A percentile compares a stretch with the other conserved stretches of the same genome.
Evolutionary conservation across 148 eudicot genomes (phyloP).

Genomic region (Rhododendron molle): DNA sequence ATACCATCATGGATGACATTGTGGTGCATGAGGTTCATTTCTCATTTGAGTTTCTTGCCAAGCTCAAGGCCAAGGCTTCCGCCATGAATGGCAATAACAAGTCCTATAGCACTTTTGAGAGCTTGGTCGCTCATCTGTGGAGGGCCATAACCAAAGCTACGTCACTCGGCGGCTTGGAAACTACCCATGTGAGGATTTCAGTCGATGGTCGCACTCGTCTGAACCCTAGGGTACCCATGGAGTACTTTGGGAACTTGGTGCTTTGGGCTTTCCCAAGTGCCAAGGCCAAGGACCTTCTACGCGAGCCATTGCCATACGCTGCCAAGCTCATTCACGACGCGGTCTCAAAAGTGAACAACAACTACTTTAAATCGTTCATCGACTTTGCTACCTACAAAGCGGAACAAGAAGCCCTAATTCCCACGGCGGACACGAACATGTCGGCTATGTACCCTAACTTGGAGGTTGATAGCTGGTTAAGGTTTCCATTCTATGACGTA

Average conservation of each 20-base stretch:
- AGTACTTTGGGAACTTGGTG: conserved; percentile 41
- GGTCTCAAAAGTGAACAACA: conserved; percentile 24
- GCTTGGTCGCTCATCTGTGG: conserved; percentile 47
- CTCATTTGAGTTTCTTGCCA: conserved; percentile 25
- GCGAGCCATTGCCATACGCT: conserved; percentile 20
- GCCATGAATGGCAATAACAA: conserved; percentile 15
- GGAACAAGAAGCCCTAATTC: conserved; percentile 21
- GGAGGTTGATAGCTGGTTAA: conserved; percentile 38
- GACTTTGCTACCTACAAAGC: conserved; percentile 33
- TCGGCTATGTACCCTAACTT: conserved; percentile 24
- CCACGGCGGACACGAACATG: conserved; percentile 21
- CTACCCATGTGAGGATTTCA: conserved; percentile 27
- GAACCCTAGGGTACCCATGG: conserved; percentile 25
- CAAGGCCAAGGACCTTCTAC: conserved; percentile 25
- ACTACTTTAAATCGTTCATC: conserved; percentile 40
- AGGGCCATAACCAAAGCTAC: conserved; percentile 36
- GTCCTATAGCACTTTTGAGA: conserved; percentile 35
- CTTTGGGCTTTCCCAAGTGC: conserved; percentile 41
- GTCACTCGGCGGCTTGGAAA: conserved; percentile 15
- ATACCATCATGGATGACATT: conserved; percentile 7
- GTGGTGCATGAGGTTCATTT: conserved; percentile 31
- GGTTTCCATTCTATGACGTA: conserved; percentile 29
- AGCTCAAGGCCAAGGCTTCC: conserved; percentile 36
- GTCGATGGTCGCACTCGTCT: conserved; percentile 34
- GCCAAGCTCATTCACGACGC: conserved; percentile 37